Evolutionary conservation across 2,329 filamentous ascomycete genomes (phyloP).

Genomic region (Colletotrichum karsti): DNA sequence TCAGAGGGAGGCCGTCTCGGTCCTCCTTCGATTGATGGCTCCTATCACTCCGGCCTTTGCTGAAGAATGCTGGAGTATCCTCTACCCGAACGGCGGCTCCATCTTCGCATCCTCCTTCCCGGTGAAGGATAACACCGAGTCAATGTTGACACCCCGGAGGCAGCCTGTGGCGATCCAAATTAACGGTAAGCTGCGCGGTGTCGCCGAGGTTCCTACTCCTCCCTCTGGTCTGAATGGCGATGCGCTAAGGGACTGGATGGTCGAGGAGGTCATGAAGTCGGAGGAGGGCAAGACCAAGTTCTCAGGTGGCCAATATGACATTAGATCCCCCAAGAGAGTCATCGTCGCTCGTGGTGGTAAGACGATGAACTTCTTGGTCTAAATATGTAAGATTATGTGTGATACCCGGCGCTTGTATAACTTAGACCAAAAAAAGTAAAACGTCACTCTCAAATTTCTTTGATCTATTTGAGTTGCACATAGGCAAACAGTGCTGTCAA

Average conservation of each 20-base stretch:
- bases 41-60: conserved; percentile 83
- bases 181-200: conserved; percentile 80
- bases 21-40: conserved; percentile 76
- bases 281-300: conserved; percentile 68
- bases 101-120: conserved; percentile 67
- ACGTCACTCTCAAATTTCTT: not conserved
- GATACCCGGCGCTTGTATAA: conserved; percentile 27
- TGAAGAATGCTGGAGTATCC: conserved; percentile 79
- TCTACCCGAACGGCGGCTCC: conserved; percentile 51
- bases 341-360: conserved; percentile 74
- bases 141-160: conserved; percentile 58
- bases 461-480: no score
- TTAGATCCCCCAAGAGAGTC: conserved; percentile 66
- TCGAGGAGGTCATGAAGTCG: conserved; percentile 67
- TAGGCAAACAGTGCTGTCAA: not conserved
- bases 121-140: conserved; percentile 55
- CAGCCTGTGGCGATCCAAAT: conserved; percentile 75
- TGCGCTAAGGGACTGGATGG: conserved; percentile 66
- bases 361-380: conserved; percentile 78
- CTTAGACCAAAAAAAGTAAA: not conserved
- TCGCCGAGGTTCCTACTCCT: conserved; percentile 68
- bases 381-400: conserved; percentile 26
- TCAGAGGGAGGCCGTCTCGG: conserved; percentile 56
- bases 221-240: conserved; percentile 49
- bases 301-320: conserved; percentile 51